A percentile compares a stretch with the other conserved stretches of the same genome.
phyloP scores from a whole-genome alignment of 169 alveolate species.

The Plasmodium adleri region DNA sequence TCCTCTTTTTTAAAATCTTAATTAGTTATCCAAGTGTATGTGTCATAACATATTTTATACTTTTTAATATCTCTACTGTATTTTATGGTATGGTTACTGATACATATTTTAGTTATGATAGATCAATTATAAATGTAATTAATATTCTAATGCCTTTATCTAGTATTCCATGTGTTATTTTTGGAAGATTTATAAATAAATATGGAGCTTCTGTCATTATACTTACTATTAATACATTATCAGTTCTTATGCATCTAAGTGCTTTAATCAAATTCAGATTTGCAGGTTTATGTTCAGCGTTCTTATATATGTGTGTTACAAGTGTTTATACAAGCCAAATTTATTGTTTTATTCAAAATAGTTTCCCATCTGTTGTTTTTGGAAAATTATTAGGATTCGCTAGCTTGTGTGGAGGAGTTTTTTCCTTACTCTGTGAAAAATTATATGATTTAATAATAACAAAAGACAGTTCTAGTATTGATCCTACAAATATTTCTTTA shows the following conservation, averaged over 20 bases:
- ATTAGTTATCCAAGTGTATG: slow-evolving; percentile 54
- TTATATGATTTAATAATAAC: slow-evolving; percentile 56
- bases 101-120: slow-evolving; percentile 59
- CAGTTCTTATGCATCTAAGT: slow-evolving; percentile 78
- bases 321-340: slow-evolving; percentile 82
- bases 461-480: slow-evolving; percentile 9
- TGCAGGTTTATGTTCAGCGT: slow-evolving; percentile 73
- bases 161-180: slow-evolving; percentile 55
- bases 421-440: slow-evolving; percentile 76
- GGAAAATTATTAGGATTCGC: slow-evolving; percentile 82
- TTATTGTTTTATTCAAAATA: slow-evolving; percentile 76
- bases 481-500: slow-evolving; percentile 24
- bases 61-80: slow-evolving; percentile 55
- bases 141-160: slow-evolving; percentile 54
- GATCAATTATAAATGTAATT: slow-evolving; percentile 35
- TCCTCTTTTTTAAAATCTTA: slow-evolving; percentile 39
- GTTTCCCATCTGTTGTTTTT: slow-evolving; percentile 79
- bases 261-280: slow-evolving; percentile 55
- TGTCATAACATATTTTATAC: slow-evolving; percentile 34
- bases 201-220: slow-evolving; percentile 73
- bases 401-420: slow-evolving; percentile 80
- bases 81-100: slow-evolving; percentile 73
- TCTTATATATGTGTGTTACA: slow-evolving; percentile 77
- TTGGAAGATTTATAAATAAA: slow-evolving; percentile 68
- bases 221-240: slow-evolving; percentile 72